Percentiles rank a stretch among this genome's conserved stretches.
phyloP scores from a whole-genome alignment of 2,329 filamentous ascomycete species.

The Ceratocystis huliohia region DNA sequence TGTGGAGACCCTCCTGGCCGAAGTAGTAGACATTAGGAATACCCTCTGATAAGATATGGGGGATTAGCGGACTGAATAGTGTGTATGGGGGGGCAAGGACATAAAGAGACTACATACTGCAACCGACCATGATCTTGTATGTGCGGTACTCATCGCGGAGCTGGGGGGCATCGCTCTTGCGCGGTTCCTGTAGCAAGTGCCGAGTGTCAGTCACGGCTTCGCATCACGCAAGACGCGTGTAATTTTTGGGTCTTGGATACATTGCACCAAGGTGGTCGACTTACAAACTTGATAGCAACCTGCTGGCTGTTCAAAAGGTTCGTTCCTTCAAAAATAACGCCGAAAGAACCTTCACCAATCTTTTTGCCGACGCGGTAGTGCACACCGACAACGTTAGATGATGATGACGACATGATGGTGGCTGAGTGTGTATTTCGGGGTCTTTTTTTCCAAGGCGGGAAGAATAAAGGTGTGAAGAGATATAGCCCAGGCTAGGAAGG shows the following conservation, averaged over 20 bases:
- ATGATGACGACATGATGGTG: slow-evolving; percentile 65
- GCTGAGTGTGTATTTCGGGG: background rate
- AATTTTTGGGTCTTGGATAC: too few species aligned
- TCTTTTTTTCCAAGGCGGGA: background rate
- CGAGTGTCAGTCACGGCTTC: background rate
- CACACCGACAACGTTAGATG: slow-evolving; percentile 94
- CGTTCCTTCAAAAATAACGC: slow-evolving; percentile 97
- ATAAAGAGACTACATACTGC: slow-evolving; percentile 60
- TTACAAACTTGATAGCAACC: slow-evolving; percentile 97
- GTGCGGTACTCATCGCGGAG: slow-evolving; percentile 96
- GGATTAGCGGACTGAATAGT: background rate
- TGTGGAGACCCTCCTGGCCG: slow-evolving; percentile 94
- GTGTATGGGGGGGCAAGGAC: slow-evolving; percentile 9
- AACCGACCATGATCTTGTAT: slow-evolving; percentile 98
- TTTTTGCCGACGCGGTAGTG: slow-evolving; percentile 99
- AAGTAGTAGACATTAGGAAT: slow-evolving; percentile 99
- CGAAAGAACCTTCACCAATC: slow-evolving; percentile 96
- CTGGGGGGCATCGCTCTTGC: slow-evolving; percentile 97
- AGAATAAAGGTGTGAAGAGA: slow-evolving; percentile 6
- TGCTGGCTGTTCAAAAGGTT: slow-evolving; percentile 98
- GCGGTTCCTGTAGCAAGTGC: slow-evolving; percentile 62
- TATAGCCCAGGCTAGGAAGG: background rate
- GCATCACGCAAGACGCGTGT: too few species aligned
- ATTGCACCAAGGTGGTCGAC: slow-evolving; percentile 26
- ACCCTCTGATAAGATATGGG: slow-evolving; percentile 49